Evolutionary conservation across 2,329 filamentous ascomycete species (phyloP).

Genomic region (Cladophialophora bantiana): DNA sequence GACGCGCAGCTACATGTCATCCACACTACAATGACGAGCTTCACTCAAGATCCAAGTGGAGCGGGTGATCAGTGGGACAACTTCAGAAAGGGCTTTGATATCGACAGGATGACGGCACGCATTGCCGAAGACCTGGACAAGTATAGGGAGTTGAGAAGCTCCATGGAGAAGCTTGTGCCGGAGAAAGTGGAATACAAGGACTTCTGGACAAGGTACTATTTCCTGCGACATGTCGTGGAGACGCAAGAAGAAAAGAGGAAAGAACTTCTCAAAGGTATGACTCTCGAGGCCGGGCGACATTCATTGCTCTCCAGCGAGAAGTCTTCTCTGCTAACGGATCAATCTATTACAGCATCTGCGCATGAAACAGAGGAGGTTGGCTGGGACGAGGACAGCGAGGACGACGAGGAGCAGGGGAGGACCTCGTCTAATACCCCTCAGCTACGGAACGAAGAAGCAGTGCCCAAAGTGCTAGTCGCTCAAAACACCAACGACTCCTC

Average conservation of each 20-base stretch:
- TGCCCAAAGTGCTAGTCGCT: constrained; percentile 39
- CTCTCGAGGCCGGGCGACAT: constrained; percentile 22
- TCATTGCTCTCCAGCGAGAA: constrained; percentile 17
- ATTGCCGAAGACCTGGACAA: constrained; percentile 83
- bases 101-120: constrained; percentile 81
- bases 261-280: constrained; percentile 86
- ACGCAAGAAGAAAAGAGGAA: constrained; percentile 87
- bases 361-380: constrained; percentile 75
- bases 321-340: constrained; percentile 28
- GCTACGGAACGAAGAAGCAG: constrained; percentile 53
- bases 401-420: constrained; percentile 58
- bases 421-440: constrained; percentile 51
- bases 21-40: constrained; percentile 82
- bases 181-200: constrained; percentile 85
- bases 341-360: constrained; percentile 47
- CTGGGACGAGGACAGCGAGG: constrained; percentile 76
- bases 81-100: constrained; percentile 78
- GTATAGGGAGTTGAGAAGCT: constrained; percentile 81
- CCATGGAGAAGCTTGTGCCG: constrained; percentile 97
- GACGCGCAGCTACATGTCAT: constrained; percentile 96
- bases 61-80: constrained; percentile 64
- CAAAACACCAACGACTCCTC: constrained; percentile 36
- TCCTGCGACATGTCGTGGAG: constrained; percentile 89
- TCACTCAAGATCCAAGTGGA: constrained; percentile 76
- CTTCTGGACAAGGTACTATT: constrained; percentile 97